These are phyloP conservation scores for Furculomyces boomerangus DNA, from an alignment of 371 early-diverging fungal species.

Conservation along the genomic window DNA sequence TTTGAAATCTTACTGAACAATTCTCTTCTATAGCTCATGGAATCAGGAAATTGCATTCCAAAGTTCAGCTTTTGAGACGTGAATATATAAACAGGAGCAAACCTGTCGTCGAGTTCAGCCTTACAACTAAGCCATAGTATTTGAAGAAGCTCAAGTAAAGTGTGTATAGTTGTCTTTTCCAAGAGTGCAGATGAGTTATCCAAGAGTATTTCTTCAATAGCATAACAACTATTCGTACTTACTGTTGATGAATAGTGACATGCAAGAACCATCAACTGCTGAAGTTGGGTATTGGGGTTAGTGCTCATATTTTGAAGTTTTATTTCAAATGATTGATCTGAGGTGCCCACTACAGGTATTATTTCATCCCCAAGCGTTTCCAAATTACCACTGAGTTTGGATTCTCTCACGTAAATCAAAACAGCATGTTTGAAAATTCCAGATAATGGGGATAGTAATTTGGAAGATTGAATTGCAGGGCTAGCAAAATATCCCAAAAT, in stretches of 20 bases:
- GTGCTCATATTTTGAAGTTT: conserved; percentile 45
- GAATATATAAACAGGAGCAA: conserved; percentile 53
- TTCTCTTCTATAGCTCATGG: conserved; percentile 49
- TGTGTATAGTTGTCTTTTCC: conserved; percentile 36
- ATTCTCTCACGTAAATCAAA: conserved; percentile 14
- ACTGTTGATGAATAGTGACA: conserved; percentile 23
- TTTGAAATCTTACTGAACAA: conserved; percentile 42
- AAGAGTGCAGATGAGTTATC: conserved; percentile 55
- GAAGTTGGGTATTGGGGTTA: conserved; percentile 42
- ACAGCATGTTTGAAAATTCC: conserved; percentile 45
- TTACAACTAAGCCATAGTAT: conserved; percentile 64
- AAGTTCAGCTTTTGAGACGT: conserved; percentile 39
- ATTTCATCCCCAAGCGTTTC: conserved; percentile 3
- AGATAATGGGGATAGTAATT: conserved; percentile 49
- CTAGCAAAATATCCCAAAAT: conserved; percentile 71
- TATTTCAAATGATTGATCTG: neutral
- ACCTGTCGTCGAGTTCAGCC: conserved; percentile 62
- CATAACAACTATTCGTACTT: neutral
- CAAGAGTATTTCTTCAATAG: conserved; percentile 7
- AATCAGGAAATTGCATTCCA: conserved; percentile 56
- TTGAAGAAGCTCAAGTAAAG: conserved; percentile 55
- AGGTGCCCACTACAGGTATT: neutral
- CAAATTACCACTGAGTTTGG: conserved; percentile 1
- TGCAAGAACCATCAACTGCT: conserved; percentile 40
- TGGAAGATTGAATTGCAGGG: conserved; percentile 52